phyloP scores from a whole-genome alignment of 495 filamentous ascomycete species.

The Penicillium pulvis region DNA sequence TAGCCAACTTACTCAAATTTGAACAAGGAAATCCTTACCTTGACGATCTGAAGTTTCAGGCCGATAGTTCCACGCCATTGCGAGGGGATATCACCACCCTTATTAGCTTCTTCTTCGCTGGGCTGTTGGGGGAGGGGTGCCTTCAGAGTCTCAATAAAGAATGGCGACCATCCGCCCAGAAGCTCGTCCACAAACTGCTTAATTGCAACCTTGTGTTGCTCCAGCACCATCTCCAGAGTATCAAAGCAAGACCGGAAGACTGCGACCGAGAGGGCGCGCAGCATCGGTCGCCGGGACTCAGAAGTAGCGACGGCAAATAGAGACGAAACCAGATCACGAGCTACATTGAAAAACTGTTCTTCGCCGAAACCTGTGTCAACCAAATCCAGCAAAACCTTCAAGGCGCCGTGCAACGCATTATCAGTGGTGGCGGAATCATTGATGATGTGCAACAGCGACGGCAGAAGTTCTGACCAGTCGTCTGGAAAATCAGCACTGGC shows the following conservation, averaged over 20 bases:
- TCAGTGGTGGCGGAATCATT: constrained; percentile 63
- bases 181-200: constrained; percentile 86
- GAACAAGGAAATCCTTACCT: constrained; percentile 45
- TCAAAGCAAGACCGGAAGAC: constrained; percentile 92
- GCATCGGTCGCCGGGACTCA: constrained; percentile 66
- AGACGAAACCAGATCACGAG: constrained; percentile 76
- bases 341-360: constrained; percentile 88
- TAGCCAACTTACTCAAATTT: constrained; percentile 6
- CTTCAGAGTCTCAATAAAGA: constrained; percentile 75
- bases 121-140: constrained; percentile 66
- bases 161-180: constrained; percentile 80
- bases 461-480: constrained; percentile 85
- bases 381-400: constrained; percentile 84
- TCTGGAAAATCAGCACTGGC: constrained; percentile 92
- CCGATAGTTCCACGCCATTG: constrained; percentile 78
- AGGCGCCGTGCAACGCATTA: constrained; percentile 79
- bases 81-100: constrained; percentile 46
- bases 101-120: constrained; percentile 53
- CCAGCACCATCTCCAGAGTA: constrained; percentile 92
- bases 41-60: constrained; percentile 86
- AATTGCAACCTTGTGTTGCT: constrained; percentile 81
- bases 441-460: constrained; percentile 76
- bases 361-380: constrained; percentile 92
- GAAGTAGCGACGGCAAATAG: constrained; percentile 82
- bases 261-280: constrained; percentile 80